Evolutionary conservation across 1,284 basidiomycete species (phyloP).

Genomic region (Ustilago lituana): DNA sequence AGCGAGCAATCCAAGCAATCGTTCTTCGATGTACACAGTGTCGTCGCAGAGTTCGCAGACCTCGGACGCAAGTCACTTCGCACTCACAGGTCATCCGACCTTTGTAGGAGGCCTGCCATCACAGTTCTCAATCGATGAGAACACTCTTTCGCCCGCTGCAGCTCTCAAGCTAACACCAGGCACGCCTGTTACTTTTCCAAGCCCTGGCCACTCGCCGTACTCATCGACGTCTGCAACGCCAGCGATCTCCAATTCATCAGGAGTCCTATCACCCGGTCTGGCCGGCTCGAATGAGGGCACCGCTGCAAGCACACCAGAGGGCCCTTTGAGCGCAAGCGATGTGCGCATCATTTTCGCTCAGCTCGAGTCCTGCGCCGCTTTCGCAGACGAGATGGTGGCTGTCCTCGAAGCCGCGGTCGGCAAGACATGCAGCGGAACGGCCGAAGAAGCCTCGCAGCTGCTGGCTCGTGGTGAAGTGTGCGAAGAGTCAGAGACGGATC

Average conservation of each 20-base stretch:
- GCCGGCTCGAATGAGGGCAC: conserved; percentile 4
- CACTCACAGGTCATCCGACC: conserved; percentile 15
- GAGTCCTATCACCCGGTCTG: conserved; percentile 4
- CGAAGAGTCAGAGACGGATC: conserved; percentile 70
- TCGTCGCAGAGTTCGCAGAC: conserved; percentile 61
- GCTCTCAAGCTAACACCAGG: conserved; percentile 7
- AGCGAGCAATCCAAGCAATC: conserved; percentile 57
- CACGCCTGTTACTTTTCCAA: conserved; percentile 1
- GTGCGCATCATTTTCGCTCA: conserved; percentile 81
- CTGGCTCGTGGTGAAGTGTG: conserved; percentile 20
- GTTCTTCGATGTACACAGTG: conserved; percentile 58
- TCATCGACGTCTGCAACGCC: conserved; percentile 27
- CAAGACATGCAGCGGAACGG: conserved; percentile 21
- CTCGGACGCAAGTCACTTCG: conserved; percentile 40
- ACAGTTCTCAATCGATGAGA: conserved; percentile 26
- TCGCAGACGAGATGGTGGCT: conserved; percentile 75
- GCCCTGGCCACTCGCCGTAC: conserved; percentile 9
- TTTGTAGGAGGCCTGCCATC: conserved; percentile 12
- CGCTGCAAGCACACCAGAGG: conserved; percentile 14
- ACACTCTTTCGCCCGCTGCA: conserved; percentile 9
- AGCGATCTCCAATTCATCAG: conserved; percentile 17
- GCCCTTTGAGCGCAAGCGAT: conserved; percentile 76
- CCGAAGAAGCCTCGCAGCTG: conserved; percentile 31
- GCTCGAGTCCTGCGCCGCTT: conserved; percentile 77
- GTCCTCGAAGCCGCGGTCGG: conserved; percentile 68